Percentiles rank a stretch among this genome's conserved stretches.
These are phyloP conservation scores for Calamus simplicifolius DNA, from an alignment of 176 grass and related monocot genomes.

Conservation along the genomic window DNA sequence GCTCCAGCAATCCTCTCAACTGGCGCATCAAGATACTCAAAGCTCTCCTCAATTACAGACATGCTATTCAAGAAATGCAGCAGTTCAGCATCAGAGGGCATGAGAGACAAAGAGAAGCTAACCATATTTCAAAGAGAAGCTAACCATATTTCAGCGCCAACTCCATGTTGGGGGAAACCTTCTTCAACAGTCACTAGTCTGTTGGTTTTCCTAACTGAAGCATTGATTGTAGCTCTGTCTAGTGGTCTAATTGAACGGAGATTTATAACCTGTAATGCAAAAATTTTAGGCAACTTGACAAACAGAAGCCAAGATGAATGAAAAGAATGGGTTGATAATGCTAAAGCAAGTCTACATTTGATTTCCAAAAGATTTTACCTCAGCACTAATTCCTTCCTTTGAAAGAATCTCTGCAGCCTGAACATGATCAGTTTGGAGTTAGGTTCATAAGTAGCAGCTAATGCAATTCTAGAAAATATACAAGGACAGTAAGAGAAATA, in stretches of 20 bases:
- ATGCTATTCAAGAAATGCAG: conserved; percentile 36
- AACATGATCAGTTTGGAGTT: conserved; percentile 13
- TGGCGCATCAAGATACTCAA: conserved; percentile 89
- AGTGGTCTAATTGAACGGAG: conserved; percentile 85
- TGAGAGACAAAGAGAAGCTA: neutral
- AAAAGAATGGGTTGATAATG: too few species aligned
- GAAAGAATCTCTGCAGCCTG: conserved; percentile 88
- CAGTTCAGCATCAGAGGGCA: neutral
- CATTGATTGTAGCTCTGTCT: conserved; percentile 80
- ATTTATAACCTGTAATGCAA: conserved; percentile 71
- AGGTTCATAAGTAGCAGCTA: neutral
- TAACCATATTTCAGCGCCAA: conserved; percentile 93
- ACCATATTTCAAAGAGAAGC: neutral
- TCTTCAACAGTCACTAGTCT: conserved; percentile 78
- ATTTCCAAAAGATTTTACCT: conserved; percentile 47
- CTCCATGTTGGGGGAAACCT: conserved; percentile 89
- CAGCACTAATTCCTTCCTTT: conserved; percentile 89
- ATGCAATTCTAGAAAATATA: neutral
- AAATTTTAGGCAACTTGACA: conserved; percentile 4
- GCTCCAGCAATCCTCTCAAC: conserved; percentile 85
- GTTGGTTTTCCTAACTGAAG: conserved; percentile 95
- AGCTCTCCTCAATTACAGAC: conserved; percentile 86
- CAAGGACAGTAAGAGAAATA: neutral
- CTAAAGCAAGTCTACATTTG: too few species aligned
- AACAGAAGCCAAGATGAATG: too few species aligned